Base-by-base conservation (phyloP, 1,284 basidiomycete genomes). In the Ceratobasidium sp. region DNA sequence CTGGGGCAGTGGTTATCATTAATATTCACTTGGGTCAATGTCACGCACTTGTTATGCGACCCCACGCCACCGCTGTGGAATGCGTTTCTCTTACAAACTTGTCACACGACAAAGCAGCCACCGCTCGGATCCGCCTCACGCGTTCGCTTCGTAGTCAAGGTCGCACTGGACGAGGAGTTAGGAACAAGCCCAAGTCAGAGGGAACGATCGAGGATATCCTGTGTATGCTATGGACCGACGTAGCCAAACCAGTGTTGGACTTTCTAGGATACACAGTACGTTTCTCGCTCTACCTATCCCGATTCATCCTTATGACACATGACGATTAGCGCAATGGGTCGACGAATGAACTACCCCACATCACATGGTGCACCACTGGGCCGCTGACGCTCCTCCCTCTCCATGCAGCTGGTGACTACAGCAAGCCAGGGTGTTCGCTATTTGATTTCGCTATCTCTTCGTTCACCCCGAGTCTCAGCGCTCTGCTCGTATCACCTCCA, bases 361-460 rank as follows among this genome's bases (percentile, higher is more conserved):
- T 62, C n/a, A n/a, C n/a, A n/a, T n/a, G n/a, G n/a, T n/a, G n/a
- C n/a, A n/a, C n/a, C n/a, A n/a, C n/a, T n/a, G 59, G 59, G 14
- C 59, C 59, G 3, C 59, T 62, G 13, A 6, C 59, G 13, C 24
- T 43, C 5, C 37, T 62, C 9, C 59, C 59, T 2, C 59, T 62
- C n/a, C 59, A 62, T 11, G 59, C 59, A n/a, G 59, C 59, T 8
- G 59, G 59, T 7, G 16, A 9, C 22, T 62, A 24, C 22, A 43
- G 9, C n/a, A 8, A 62, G 4, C 4, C 19, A 24, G 22, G 22
- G 6, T 11, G 6, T n/a, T 29, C 14, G 13, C 6, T 11, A 9
- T 43, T 43, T 14, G 37, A 62, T 34, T 41, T n/a, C 5, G 59
- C 24, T 43, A 41, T 62, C 6, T 62, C 59, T 13, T 62, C 59